Evolutionary conservation across 2,329 filamentous ascomycete genomes (phyloP).

Genomic region (Drechslerella dactyloides): DNA sequence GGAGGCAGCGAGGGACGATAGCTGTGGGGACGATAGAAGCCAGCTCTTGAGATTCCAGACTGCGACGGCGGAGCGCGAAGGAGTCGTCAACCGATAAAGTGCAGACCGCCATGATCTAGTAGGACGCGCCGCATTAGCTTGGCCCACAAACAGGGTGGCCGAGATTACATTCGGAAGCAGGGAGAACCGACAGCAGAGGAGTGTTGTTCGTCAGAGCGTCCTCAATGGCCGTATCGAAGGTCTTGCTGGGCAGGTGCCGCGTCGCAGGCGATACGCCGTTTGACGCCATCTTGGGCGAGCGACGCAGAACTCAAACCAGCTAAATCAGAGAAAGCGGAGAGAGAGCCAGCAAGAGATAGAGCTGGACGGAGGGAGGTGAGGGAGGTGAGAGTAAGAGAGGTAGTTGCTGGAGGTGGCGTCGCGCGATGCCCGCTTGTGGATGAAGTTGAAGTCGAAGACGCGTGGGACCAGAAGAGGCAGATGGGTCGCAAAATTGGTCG

Average conservation of each 20-base stretch:
- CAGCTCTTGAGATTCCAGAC: slow-evolving; percentile 69
- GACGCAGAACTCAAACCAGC: background rate
- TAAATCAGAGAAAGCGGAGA: background rate
- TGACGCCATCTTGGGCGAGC: slow-evolving; percentile 24
- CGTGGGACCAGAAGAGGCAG: background rate
- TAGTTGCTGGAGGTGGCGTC: background rate
- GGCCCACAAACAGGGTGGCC: slow-evolving; percentile 46
- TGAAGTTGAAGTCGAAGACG: background rate
- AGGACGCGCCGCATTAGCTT: slow-evolving; percentile 68
- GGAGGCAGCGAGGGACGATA: slow-evolving; percentile 72
- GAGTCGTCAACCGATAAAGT: slow-evolving; percentile 65
- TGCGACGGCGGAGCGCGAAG: slow-evolving; percentile 55
- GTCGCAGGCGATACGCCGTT: slow-evolving; percentile 22
- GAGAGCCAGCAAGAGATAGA: background rate
- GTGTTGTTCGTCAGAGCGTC: slow-evolving; percentile 72
- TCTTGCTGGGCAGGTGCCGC: slow-evolving; percentile 34
- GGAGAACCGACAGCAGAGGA: slow-evolving; percentile 73
- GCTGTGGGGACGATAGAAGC: slow-evolving; percentile 72
- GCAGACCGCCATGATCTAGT: slow-evolving; percentile 68
- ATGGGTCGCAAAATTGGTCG: background rate
- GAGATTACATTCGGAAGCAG: slow-evolving; percentile 27
- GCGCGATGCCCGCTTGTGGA: background rate
- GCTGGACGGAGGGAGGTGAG: background rate
- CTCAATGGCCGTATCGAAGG: slow-evolving; percentile 50
- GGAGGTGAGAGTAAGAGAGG: background rate